Evolutionary conservation across 495 filamentous ascomycete genomes (phyloP), one percentile per base, ranked within the genome.

Genomic region (Penicillium dipodomyicola): DNA sequence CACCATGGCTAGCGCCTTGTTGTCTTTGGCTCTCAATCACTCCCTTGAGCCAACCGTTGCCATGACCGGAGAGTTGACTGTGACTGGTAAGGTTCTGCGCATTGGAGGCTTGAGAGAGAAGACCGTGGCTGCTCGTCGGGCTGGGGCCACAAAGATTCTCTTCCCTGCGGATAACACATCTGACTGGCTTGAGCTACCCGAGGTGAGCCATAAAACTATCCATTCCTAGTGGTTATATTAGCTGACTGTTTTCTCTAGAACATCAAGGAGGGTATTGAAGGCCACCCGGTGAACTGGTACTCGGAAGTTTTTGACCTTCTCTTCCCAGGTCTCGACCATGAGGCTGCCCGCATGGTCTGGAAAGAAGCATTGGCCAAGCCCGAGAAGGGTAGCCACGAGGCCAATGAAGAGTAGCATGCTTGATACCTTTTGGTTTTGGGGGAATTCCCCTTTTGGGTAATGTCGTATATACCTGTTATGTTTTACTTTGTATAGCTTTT

Each of bases 21-120:
- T 99, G 35, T 91, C 87, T 44, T 77, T 97, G 65, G 92, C 90
- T 23, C 67, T 97, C 58, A 84, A 95, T 54, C 79, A 82, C 57
- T 80, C 85, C 25, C 76, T 99, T 39, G 83, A 93, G 65, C 88
- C 91, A 3, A 90, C 90, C 25, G 86, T 97, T 65, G 93, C 95
- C 47, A 99, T 99, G 95, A 99, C 95, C 20, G 95, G 95, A 61
- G 95, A 99, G 75, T 75, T 99, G 61, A 99, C 95, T 0, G 89
- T 99, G 49, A 99, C 95, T 20, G 95, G 95, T 29, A 97, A 97
- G 74, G 93, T 99, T 6, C 76, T 99, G 52, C 82, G 95, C 64
- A 99, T 99, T 75, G 95, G 95, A 25, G 95, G 95, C 0, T 75
- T 99, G 64, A 80, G 95, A 54, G 95, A 99, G 81, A 99, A 99